Base-by-base conservation (phyloP, 495 filamentous ascomycete genomes). In the Daldinia childiae region DNA sequence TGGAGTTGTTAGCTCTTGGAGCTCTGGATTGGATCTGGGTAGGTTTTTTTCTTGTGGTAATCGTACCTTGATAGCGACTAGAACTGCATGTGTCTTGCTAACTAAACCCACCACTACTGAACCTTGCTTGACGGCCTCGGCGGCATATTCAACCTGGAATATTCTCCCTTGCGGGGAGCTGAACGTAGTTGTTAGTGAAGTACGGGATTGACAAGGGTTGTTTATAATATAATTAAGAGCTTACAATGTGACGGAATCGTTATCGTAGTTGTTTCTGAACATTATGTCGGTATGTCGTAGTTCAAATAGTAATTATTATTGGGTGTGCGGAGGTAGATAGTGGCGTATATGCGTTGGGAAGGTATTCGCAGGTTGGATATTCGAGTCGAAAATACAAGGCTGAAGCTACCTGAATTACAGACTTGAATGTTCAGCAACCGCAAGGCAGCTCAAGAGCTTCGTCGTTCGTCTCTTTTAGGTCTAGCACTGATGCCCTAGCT, bases 191-290 rank as follows among this genome's bases (percentile, higher is more conserved):
- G 65, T 69, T 57, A 60, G 57, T 24, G 43, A 55, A 60, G 52
- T 62, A 54, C 56, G 30, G 30, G 74, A 74, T 68, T 77, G 64
- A 62, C 45, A 54, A 64, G 68, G 50, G 17, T 59, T 64, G 59
- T 56, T 45, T 59, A 66, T 61, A 70, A 50, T 21, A 17, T 29
- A 27, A 54, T n/a, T 34, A 38, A 60, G 67, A 73, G 81, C 88
- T 83, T 87, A 98, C 94, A 98, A 99, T 84, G 95, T 99, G 82
- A 99, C 95, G 36, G 94, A 94, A 85, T 99, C 95, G 88, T 98
- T 99, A 84, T 99, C 95, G 87, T 99, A 99, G 83, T 98, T 98
- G 86, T 99, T 99, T 83, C 95, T 89, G 86, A 99, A 99, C 95
- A 99, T 99, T 66, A 78, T 89, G 83, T 64, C 57, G 54, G 29